Percentiles rank a stretch among this genome's conserved stretches.
phyloP scores from a whole-genome alignment of 2,329 filamentous ascomycete genomes.

The Epichloe gansuensis region DNA sequence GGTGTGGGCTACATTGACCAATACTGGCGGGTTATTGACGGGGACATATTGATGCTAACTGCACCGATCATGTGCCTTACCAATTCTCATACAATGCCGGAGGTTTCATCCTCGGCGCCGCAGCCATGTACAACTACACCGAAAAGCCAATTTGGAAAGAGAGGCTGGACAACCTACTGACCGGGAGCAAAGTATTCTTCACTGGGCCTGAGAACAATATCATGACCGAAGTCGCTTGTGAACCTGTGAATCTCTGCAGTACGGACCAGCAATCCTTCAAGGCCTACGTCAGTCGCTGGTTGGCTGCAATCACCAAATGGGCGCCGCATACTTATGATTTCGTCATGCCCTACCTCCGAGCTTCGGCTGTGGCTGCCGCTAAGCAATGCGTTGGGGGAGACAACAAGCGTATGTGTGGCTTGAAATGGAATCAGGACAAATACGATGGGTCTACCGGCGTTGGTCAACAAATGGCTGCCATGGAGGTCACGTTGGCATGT shows the following conservation, averaged over 20 bases:
- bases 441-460: slow-evolving; percentile 52
- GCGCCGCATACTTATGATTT: slow-evolving; percentile 43
- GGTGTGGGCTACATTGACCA: slow-evolving; percentile 44
- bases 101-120: slow-evolving; percentile 51
- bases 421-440: slow-evolving; percentile 43
- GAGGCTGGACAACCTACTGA: slow-evolving; percentile 44
- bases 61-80: slow-evolving; percentile 43
- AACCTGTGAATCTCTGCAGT: slow-evolving; percentile 48
- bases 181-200: slow-evolving; percentile 43
- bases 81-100: slow-evolving; percentile 63
- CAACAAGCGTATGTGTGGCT: slow-evolving; percentile 46
- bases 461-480: slow-evolving; percentile 58
- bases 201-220: slow-evolving; percentile 36
- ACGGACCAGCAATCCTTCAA: slow-evolving; percentile 53
- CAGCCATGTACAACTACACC: slow-evolving; percentile 57
- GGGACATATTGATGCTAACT: slow-evolving; percentile 46
- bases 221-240: slow-evolving; percentile 56
- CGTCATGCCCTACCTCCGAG: slow-evolving; percentile 40
- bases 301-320: slow-evolving; percentile 50
- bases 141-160: slow-evolving; percentile 41
- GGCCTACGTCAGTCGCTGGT: slow-evolving; percentile 49
- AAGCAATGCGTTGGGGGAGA: slow-evolving; percentile 44
- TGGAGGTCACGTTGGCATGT: slow-evolving; percentile 53
- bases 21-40: slow-evolving; percentile 51
- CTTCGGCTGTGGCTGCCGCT: slow-evolving; percentile 45